phyloP scores from a whole-genome alignment of 2,329 filamentous ascomycete genomes.

The Exophiala calicioides region DNA sequence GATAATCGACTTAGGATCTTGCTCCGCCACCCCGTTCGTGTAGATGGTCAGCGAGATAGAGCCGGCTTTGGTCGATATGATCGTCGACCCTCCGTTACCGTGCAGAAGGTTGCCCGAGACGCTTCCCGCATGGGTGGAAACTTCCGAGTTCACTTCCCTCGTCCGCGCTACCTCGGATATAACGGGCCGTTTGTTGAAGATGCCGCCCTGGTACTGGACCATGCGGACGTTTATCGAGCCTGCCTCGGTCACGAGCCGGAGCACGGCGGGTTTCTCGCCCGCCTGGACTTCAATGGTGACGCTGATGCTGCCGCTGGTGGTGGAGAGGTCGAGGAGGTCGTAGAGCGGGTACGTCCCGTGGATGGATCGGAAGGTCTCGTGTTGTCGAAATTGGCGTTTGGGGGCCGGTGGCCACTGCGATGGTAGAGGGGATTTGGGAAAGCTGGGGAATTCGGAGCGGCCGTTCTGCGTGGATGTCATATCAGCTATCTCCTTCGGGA shows the following conservation, averaged over 20 bases:
- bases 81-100: constrained; percentile 43
- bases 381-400: constrained; percentile 24
- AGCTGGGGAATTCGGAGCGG: constrained; percentile 12
- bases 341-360: constrained; percentile 36
- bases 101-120: constrained; percentile 49
- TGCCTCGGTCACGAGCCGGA: constrained; percentile 32
- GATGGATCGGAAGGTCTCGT: constrained; percentile 31
- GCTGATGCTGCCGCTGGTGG: constrained; percentile 35
- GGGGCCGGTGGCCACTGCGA: constrained; percentile 16
- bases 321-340: constrained; percentile 36
- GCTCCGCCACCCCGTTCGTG: constrained; percentile 19
- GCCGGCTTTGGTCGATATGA: constrained; percentile 51
- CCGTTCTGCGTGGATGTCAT: constrained; percentile 14
- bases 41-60: constrained; percentile 52
- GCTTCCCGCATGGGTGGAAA: constrained; percentile 34
- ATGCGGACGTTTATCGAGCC: constrained; percentile 34
- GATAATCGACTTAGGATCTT: constrained; percentile 16
- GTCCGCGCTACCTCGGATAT: constrained; percentile 7
- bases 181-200: constrained; percentile 26
- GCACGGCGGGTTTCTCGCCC: constrained; percentile 35
- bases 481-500: not conserved
- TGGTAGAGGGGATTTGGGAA: constrained; percentile 7
- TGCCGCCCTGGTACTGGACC: constrained; percentile 13
- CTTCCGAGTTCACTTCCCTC: constrained; percentile 31
- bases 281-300: constrained; percentile 37